Percentiles rank a stretch among this genome's conserved stretches.
These are phyloP conservation scores for Talaromyces sp. DNA, from an alignment of 2,329 filamentous ascomycete genomes.

Conservation along the genomic window DNA sequence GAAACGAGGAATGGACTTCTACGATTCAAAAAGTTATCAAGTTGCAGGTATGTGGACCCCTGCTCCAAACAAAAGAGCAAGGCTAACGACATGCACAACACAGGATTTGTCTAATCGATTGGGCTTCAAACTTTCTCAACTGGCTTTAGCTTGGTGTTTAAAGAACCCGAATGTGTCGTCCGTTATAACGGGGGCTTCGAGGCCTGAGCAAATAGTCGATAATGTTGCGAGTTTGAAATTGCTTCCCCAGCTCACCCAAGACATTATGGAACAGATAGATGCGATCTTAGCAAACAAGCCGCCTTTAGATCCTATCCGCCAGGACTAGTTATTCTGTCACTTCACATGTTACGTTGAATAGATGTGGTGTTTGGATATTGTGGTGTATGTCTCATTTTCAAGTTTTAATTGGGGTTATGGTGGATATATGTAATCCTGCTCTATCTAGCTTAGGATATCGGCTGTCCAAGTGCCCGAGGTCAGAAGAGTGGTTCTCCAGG, in stretches of 20 bases:
- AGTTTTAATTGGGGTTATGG: too few species aligned
- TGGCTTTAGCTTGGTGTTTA: conserved; percentile 59
- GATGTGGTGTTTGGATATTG: background rate
- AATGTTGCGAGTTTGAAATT: conserved; percentile 34
- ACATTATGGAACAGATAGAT: conserved; percentile 20
- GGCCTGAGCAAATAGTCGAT: conserved; percentile 46
- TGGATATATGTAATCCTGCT: background rate
- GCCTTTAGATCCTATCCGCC: background rate
- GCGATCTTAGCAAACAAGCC: conserved; percentile 11
- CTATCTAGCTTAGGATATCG: too few species aligned
- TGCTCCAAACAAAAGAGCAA: background rate
- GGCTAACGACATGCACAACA: background rate
- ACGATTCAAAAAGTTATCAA: conserved; percentile 59
- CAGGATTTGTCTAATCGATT: conserved; percentile 36
- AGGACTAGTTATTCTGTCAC: background rate
- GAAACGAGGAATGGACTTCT: conserved; percentile 39
- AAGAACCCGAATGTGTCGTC: conserved; percentile 58
- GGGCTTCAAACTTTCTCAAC: conserved; percentile 58
- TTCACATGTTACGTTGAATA: background rate
- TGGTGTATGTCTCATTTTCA: background rate
- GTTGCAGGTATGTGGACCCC: conserved; percentile 27
- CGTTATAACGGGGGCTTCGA: conserved; percentile 45
- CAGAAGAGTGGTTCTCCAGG: background rate
- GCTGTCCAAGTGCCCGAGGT: too few species aligned
- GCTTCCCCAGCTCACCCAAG: conserved; percentile 18